A percentile compares a stretch with the other conserved stretches of the same genome.
Conservation (phyloP, 305 asterid species). For the Plantago lanceolata region DNA sequence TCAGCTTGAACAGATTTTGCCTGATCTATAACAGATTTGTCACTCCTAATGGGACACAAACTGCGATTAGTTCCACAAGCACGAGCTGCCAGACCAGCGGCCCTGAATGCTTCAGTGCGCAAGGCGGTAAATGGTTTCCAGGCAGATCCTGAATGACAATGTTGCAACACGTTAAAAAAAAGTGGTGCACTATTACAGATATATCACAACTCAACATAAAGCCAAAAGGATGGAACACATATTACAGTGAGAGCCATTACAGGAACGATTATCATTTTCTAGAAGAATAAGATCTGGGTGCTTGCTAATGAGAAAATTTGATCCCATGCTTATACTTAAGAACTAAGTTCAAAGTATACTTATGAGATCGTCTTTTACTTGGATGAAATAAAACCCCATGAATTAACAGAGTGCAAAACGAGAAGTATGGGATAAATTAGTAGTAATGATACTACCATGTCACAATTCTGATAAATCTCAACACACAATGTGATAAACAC, state of each 20-base stretch:
- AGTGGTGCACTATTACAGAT: conserved; percentile 7
- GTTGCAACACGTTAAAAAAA: conserved; percentile 16
- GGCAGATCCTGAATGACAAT: conserved; percentile 45
- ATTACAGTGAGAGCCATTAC: conserved; percentile 14
- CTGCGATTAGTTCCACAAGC: conserved; percentile 32
- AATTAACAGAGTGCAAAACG: background rate
- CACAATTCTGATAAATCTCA: conserved; percentile 12
- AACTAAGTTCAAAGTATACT: conserved; percentile 4
- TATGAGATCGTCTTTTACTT: conserved; percentile 5
- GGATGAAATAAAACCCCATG: background rate
- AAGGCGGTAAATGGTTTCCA: conserved; percentile 51
- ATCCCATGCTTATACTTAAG: background rate
- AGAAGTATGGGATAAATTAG: background rate
- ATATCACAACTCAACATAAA: conserved; percentile 13
- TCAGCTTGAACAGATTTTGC: background rate
- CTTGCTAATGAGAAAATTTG: background rate
- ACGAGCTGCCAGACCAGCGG: conserved; percentile 74
- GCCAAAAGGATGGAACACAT: background rate
- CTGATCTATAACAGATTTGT: conserved; percentile 36
- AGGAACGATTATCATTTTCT: conserved; percentile 16
- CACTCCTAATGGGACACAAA: conserved; percentile 28
- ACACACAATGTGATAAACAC: background rate
- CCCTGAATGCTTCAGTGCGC: conserved; percentile 70
- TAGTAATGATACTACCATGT: background rate
- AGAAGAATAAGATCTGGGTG: background rate